A percentile compares a stretch with the other conserved stretches of the same genome.
Conservation (phyloP, 1,284 basidiomycete species). For the Inonotus obliquus region DNA sequence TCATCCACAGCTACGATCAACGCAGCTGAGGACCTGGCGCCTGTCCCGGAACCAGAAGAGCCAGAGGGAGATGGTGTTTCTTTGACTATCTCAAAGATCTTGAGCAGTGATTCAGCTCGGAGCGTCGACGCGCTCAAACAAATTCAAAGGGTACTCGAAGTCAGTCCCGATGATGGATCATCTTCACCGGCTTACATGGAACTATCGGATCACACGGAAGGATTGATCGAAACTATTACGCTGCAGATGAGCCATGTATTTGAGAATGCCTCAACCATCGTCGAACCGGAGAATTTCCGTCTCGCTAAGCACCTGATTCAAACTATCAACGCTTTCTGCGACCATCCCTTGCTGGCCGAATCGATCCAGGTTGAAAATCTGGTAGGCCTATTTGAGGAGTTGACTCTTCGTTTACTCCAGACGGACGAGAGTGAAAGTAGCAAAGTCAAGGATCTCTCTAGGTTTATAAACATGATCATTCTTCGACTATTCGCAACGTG, state of each 20-base stretch:
- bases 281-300: slow-evolving; percentile 76
- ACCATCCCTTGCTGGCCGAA: slow-evolving; percentile 77
- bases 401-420: slow-evolving; percentile 86
- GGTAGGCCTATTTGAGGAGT: slow-evolving; percentile 76
- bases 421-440: slow-evolving; percentile 79
- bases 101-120: slow-evolving; percentile 78
- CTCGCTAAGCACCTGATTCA: slow-evolving; percentile 95
- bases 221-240: slow-evolving; percentile 83
- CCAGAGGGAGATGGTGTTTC: slow-evolving; percentile 54
- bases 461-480: slow-evolving; percentile 98
- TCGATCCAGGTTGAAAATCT: slow-evolving; percentile 78
- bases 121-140: slow-evolving; percentile 95
- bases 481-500: slow-evolving; percentile 90
- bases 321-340: slow-evolving; percentile 88
- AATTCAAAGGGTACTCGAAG: slow-evolving; percentile 76
- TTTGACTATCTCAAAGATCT: slow-evolving; percentile 75
- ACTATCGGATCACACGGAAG: slow-evolving; percentile 79
- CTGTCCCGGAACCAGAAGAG: slow-evolving; percentile 21
- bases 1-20: slow-evolving; percentile 24
- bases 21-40: slow-evolving; percentile 21
- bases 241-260: slow-evolving; percentile 88
- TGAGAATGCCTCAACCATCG: slow-evolving; percentile 69
- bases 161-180: slow-evolving; percentile 68
- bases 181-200: slow-evolving; percentile 66
- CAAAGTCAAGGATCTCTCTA: slow-evolving; percentile 83